Base-by-base conservation (phyloP, 2,329 filamentous ascomycete genomes). In the Xylariaceae sp. region DNA sequence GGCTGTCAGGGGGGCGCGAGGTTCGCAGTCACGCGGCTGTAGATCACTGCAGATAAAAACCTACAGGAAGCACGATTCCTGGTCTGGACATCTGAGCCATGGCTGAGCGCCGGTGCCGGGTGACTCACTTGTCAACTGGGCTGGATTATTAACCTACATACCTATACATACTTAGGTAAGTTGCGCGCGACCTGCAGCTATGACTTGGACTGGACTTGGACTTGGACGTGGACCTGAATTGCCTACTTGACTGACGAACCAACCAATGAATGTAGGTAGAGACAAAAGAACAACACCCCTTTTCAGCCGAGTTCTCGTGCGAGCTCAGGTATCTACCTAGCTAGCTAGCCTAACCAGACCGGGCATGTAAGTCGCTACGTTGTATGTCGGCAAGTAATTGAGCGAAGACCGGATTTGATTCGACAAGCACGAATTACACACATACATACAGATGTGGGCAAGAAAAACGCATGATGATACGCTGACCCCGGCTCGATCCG, bases 401-500 rank as follows among this genome's bases (percentile, higher is more conserved):
- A 45, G n/a, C 37, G 13, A 41, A 5, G 23, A 30, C 23, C 4
- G 23, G 23, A 30, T 5, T 30, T 30, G 23, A 30, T 30, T 30
- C 23, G 9, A 9, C 37, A 41, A 10, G 13, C 37, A 41, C 3
- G 37, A 41, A 41, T 13, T 13, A 13, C 37, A 13, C 9, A 41
- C 37, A 41, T 41, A 41, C 37, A 13, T 41, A 41, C 9, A 9
- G 2, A 41, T 10, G 13, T 10, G 9, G 13, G 13, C 37, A 41
- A 41, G 13, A 13, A 45, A 45, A 45, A 39, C 48, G 50, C 59
- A 56, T 56, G 37, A 56, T 17, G 41, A n/a, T 47, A 30, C 17
- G 30, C 50, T 53, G 30, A 34, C 34, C 34, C 53, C 56, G 54
- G 47, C 30, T 56, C 45, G 45, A 61, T 48, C 56, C 44, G 47